Percentiles rank a stretch among this genome's conserved stretches.
Evolutionary conservation across 2,329 filamentous ascomycete species (phyloP).

Genomic region (Biscogniauxia marginata): DNA sequence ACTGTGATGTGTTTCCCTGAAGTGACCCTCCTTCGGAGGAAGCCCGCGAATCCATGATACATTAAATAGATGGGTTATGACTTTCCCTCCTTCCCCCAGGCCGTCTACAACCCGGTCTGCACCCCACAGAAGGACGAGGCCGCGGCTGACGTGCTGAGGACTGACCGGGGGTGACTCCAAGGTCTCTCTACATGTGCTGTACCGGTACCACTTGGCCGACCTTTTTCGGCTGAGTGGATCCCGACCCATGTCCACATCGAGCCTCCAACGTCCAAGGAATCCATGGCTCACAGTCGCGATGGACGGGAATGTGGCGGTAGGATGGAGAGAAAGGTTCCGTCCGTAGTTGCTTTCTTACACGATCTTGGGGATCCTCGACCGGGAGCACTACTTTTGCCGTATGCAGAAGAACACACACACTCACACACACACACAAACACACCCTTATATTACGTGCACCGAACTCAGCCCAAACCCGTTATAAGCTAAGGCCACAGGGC

Average conservation of each 20-base stretch:
- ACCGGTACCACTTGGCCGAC: slow-evolving; percentile 4
- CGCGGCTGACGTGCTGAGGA: slow-evolving; percentile 22
- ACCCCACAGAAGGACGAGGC: slow-evolving; percentile 25
- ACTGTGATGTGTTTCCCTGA: not conserved
- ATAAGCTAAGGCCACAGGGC: slow-evolving; percentile 12
- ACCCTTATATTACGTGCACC: not conserved
- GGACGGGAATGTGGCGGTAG: slow-evolving; percentile 18
- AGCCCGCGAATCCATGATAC: not conserved
- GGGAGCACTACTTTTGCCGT: slow-evolving; percentile 14
- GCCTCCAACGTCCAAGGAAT: slow-evolving; percentile 10
- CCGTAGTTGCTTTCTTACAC: slow-evolving; percentile 11
- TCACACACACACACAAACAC: slow-evolving; percentile 11
- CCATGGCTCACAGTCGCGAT: slow-evolving; percentile 21
- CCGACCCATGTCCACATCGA: slow-evolving; percentile 1
- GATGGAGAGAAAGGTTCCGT: slow-evolving; percentile 14
- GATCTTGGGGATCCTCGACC: slow-evolving; percentile 16
- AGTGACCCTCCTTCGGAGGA: not conserved
- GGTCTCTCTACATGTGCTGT: slow-evolving; percentile 7
- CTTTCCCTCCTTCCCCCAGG: not conserved
- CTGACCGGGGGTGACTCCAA: slow-evolving; percentile 15
- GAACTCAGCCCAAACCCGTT: slow-evolving; percentile 9
- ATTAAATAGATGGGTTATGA: not conserved
- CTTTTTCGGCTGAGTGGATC: not conserved
- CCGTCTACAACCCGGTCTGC: slow-evolving; percentile 3
- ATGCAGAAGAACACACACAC: slow-evolving; percentile 9